Conservation (phyloP, 1,139 yeast genomes). For the Lodderomyces orthopsilosis region DNA sequence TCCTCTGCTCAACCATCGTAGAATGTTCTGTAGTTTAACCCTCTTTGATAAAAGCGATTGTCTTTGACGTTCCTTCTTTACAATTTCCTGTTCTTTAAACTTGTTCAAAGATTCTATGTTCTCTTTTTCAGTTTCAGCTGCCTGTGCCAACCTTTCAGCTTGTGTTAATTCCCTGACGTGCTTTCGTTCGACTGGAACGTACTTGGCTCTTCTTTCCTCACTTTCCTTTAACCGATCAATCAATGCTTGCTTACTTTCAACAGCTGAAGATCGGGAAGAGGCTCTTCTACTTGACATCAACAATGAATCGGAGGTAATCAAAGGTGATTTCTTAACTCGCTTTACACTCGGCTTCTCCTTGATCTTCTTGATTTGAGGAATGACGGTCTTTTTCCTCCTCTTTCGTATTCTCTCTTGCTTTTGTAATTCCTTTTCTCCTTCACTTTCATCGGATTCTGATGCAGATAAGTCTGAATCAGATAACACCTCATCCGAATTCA, state of each 20-base stretch:
- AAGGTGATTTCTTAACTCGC: slow-evolving; percentile 19
- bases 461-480: slow-evolving; percentile 54
- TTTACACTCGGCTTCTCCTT: slow-evolving; percentile 13
- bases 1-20: slow-evolving; percentile 49
- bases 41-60: slow-evolving; percentile 68
- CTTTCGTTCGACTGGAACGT: slow-evolving; percentile 38
- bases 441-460: slow-evolving; percentile 56
- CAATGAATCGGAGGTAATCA: slow-evolving; percentile 46
- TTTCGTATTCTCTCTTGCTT: slow-evolving; percentile 46
- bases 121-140: slow-evolving; percentile 77
- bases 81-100: slow-evolving; percentile 82
- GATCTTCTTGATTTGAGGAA: slow-evolving; percentile 49
- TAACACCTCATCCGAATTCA: slow-evolving; percentile 43
- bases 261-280: slow-evolving; percentile 76
- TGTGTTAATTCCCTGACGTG: slow-evolving; percentile 65
- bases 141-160: slow-evolving; percentile 81
- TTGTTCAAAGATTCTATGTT: slow-evolving; percentile 71
- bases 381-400: slow-evolving; percentile 33
- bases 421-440: slow-evolving; percentile 65
- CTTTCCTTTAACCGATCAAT: slow-evolving; percentile 70
- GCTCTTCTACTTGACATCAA: slow-evolving; percentile 57
- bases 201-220: slow-evolving; percentile 61
- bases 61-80: slow-evolving; percentile 73
- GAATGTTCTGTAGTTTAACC: slow-evolving; percentile 52
- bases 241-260: slow-evolving; percentile 74